A percentile compares a stretch with the other conserved stretches of the same genome.
Evolutionary conservation across 2,329 filamentous ascomycete species (phyloP).

Genomic region (Calonectria fujianensis): DNA sequence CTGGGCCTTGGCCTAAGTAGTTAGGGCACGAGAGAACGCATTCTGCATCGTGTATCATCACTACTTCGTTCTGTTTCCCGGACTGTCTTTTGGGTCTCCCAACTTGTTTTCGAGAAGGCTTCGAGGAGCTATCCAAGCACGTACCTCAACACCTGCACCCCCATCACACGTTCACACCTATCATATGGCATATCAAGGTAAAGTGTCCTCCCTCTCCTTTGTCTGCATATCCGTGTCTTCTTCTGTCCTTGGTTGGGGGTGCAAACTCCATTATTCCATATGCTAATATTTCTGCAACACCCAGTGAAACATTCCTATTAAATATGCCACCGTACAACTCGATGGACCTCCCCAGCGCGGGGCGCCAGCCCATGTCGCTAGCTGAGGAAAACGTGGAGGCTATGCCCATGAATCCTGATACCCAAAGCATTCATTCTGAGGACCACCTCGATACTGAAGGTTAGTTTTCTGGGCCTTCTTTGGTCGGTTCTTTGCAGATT

Average conservation of each 20-base stretch:
- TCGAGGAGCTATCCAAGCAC: neutral
- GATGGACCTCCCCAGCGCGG: neutral
- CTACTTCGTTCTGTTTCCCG: neutral
- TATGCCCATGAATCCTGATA: neutral
- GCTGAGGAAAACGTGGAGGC: neutral
- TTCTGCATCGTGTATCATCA: neutral
- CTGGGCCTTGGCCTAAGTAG: neutral
- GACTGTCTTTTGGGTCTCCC: neutral
- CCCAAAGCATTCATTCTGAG: neutral
- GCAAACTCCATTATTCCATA: neutral
- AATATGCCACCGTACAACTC: conserved; percentile 30
- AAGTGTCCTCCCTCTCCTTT: neutral
- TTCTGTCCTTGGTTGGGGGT: neutral
- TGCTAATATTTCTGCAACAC: neutral
- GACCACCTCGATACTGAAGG: conserved; percentile 2
- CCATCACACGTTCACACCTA: neutral
- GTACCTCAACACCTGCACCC: too few species aligned
- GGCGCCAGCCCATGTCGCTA: neutral
- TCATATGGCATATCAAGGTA: neutral
- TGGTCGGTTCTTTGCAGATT: too few species aligned
- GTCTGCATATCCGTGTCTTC: neutral
- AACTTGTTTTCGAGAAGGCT: neutral
- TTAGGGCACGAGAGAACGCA: neutral
- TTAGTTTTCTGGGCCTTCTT: neutral
- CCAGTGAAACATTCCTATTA: neutral